phyloP scores from a whole-genome alignment of 164 flowering plant genomes.

The Magnolia changhungtana region DNA sequence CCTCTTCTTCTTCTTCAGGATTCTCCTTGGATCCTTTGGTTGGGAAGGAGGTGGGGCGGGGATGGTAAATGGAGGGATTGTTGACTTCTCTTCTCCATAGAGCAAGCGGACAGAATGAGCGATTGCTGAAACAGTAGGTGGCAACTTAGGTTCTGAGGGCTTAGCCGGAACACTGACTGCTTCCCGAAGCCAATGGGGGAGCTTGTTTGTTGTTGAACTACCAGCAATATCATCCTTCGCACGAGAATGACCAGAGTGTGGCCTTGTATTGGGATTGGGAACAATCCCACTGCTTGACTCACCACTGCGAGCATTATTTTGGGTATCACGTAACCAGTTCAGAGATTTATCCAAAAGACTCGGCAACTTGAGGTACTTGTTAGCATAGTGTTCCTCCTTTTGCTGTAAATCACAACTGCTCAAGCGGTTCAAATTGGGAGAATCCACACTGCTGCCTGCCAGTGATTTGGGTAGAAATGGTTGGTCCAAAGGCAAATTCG shows the following conservation, averaged over 20 bases:
- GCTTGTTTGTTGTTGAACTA: conserved; percentile 48
- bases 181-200: conserved; percentile 98
- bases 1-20: conserved; percentile 47
- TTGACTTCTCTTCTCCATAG: conserved; percentile 68
- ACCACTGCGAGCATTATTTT: conserved; percentile 26
- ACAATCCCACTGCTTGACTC: conserved; percentile 29
- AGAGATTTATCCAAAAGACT: conserved; percentile 43
- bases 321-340: conserved; percentile 30
- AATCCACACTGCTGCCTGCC: conserved; percentile 37
- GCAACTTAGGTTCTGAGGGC: conserved; percentile 56
- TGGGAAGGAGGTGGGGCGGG: conserved; percentile 74
- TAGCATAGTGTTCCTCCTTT: conserved; percentile 35
- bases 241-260: conserved; percentile 21
- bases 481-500: conserved; percentile 37
- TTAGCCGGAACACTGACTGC: conserved; percentile 65
- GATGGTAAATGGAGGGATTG: conserved; percentile 77
- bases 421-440: conserved; percentile 37
- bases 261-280: conserved; percentile 26
- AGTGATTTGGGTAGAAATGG: conserved; percentile 47
- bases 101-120: conserved; percentile 83
- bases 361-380: conserved; percentile 47
- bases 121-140: conserved; percentile 81
- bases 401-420: conserved; percentile 33
- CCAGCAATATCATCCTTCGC: conserved; percentile 38
- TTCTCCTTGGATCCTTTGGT: conserved; percentile 78